Base-by-base conservation (phyloP, 225 moss, liverwort and hornwort species). In the Anthoceros angustus region DNA sequence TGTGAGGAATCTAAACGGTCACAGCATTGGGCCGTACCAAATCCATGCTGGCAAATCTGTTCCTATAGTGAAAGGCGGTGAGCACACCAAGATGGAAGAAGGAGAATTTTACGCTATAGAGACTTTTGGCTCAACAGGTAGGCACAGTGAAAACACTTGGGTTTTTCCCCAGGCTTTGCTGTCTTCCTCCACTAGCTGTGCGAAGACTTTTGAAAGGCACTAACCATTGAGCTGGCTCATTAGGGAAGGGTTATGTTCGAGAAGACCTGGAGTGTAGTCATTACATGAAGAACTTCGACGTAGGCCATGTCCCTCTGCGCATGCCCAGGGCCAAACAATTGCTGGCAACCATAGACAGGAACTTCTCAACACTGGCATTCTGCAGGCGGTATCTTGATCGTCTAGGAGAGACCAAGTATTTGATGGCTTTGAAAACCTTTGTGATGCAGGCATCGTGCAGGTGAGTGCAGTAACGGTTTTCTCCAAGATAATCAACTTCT, bases 1-100 rank as follows among this genome's bases (percentile, higher is more conserved):
- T 66, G 74, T 94, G 26, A 80, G 90, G 73, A 87, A 86, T 66
- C 65, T 94, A 73, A 94, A 90, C 69, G 93, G 93, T 60, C 90
- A 94, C 72, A 90, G 80, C 65, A 90, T 94, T 65, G 86, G 84
- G 23, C 84, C 93, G n/a, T 94, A 94, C 68, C 87, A 87, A 66
- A 94, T 94, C 70, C 93, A 94, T 70, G 86, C 69, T 24, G 87
- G 90, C 61, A 94, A 94, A 69, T 90, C 87, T 45, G 87, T 94
- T 42, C 93, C 93, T 25, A 87, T 63, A 62, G 93, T 94, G 48
- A 94, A 94, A 72, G 87, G 90, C 63, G 87, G 90, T 16, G 93
- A 94, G 71, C 93, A 87, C 75, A 86, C 84, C 4, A 94, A 87
- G 75, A 94, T 90, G 93, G 93, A 94, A 65, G 93, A 94, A 83